Evolutionary conservation across 352 stramenopile species (phyloP).

Genomic region (Globisporangium cederbergense): DNA sequence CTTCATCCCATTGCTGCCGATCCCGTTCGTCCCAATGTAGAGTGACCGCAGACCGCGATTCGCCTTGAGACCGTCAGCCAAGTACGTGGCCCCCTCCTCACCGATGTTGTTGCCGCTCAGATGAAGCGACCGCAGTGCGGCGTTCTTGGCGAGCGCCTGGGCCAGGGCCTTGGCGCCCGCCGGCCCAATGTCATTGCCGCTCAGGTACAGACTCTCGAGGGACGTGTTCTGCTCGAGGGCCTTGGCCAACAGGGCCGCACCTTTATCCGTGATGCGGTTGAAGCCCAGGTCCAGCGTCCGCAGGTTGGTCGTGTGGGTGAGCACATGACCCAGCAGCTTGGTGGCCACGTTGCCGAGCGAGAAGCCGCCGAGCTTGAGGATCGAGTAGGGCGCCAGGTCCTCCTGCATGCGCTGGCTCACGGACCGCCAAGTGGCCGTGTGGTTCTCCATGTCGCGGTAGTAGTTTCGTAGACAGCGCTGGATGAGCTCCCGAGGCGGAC

Average conservation of each 20-base stretch:
- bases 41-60: slow-evolving; percentile 55
- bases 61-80: slow-evolving; percentile 49
- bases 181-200: slow-evolving; percentile 78
- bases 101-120: slow-evolving; percentile 84
- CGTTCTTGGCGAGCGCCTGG: slow-evolving; percentile 49
- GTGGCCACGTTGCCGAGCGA: slow-evolving; percentile 66
- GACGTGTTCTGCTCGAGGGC: slow-evolving; percentile 59
- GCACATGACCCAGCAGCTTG: slow-evolving; percentile 51
- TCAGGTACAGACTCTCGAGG: slow-evolving; percentile 73
- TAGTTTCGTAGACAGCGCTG: slow-evolving; percentile 55
- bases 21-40: slow-evolving; percentile 81
- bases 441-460: slow-evolving; percentile 40
- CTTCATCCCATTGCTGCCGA: slow-evolving; percentile 60
- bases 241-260: slow-evolving; percentile 47
- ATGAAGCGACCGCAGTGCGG: slow-evolving; percentile 59
- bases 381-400: slow-evolving; percentile 54
- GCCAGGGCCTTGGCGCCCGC: slow-evolving; percentile 43
- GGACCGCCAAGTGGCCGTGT: slow-evolving; percentile 21
- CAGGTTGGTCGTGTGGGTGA: slow-evolving; percentile 39
- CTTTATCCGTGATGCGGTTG: slow-evolving; percentile 75
- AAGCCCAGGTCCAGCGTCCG: slow-evolving; percentile 74
- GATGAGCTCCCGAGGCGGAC: slow-evolving; percentile 61
- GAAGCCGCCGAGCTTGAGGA: slow-evolving; percentile 79
- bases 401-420: slow-evolving; percentile 47
- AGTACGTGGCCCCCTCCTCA: slow-evolving; percentile 51